Evolutionary conservation across 768 basidiomycete species (phyloP), one percentile per base, ranked within the genome.

Genomic region (Kwoniella sp.): DNA sequence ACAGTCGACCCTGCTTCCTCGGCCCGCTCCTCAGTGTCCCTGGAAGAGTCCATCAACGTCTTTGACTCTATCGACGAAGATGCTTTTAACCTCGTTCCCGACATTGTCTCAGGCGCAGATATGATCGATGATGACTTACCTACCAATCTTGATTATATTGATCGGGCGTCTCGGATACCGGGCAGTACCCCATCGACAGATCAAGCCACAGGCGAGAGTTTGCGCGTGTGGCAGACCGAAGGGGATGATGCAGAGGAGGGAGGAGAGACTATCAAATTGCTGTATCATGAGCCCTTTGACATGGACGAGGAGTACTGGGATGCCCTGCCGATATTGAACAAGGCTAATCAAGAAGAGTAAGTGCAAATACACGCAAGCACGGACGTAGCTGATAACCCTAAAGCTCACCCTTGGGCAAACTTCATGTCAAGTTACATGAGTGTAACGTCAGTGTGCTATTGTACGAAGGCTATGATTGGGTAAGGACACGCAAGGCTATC

Each of bases 401-500:
- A 3, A 27, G 48, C 23, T 39, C 33, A 28, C 36, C 19, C 28
- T 33, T 58, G 2, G 60, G 82, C 23, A 58, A 63, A 28, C 8
- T 48, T 26, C 57, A 48, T 32, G 43, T 69, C 10, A 45, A 59
- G 22, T 62, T 88, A 4, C 77, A 80, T 36, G 75, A 86, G 36
- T 83, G 81, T 47, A 80, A 87, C 59, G 71, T 87, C 41, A 80
- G 80, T 1, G 64, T 96, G 20, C 80, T 84, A 45, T 79, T 99
- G 3, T 88, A 95, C 67, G 89, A 91, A 50, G 95, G 95, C 1
- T 99, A 91, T 64, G 95, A 99, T 69, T 99, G 95, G 92, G 74
- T 69, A 1, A 79, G 79, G 41, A 99, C 95, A 3, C 84, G 93
- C 27, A 84, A 80, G 74, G 81, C 81, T 2, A 90, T 99, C 48